phyloP scores from a whole-genome alignment of 495 filamentous ascomycete genomes.

The Beverwykella pulmonaria region DNA sequence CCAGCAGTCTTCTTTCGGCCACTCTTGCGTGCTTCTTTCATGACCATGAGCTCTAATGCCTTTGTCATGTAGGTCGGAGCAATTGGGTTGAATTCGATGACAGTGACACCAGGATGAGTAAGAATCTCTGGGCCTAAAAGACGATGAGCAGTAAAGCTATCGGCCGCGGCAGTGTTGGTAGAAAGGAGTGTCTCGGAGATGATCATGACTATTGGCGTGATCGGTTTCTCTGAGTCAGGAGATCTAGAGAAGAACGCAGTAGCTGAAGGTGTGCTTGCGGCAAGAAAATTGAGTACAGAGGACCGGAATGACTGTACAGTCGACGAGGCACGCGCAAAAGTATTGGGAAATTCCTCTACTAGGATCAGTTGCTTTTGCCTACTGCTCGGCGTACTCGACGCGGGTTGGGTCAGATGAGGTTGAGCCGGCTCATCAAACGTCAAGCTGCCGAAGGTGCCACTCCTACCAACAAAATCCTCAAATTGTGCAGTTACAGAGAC shows the following conservation, averaged over 20 bases:
- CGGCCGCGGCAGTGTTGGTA: conserved; percentile 71
- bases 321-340: conserved; percentile 67
- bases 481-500: conserved; percentile 74
- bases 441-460: conserved; percentile 76
- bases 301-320: conserved; percentile 73
- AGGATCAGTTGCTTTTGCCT: conserved; percentile 65
- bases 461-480: conserved; percentile 83
- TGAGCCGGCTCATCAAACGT: conserved; percentile 50
- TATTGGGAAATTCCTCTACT: conserved; percentile 93
- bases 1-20: conserved; percentile 68
- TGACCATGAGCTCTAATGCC: conserved; percentile 75
- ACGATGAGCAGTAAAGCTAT: conserved; percentile 88
- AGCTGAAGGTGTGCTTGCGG: conserved; percentile 57
- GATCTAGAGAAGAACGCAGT: conserved; percentile 41
- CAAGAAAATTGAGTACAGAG: conserved; percentile 73
- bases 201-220: conserved; percentile 82
- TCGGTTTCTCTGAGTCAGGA: conserved; percentile 38
- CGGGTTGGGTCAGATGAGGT: conserved; percentile 34
- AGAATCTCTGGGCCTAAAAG: conserved; percentile 83
- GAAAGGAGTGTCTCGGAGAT: conserved; percentile 84
- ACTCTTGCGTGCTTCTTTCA: conserved; percentile 76
- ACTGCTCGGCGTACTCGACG: conserved; percentile 24
- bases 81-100: conserved; percentile 90
- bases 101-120: conserved; percentile 69
- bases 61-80: conserved; percentile 84